Percentiles rank a stretch among this genome's conserved stretches.
Evolutionary conservation across 768 basidiomycete species (phyloP).

Genomic region (Macrolepiota dolichaula): DNA sequence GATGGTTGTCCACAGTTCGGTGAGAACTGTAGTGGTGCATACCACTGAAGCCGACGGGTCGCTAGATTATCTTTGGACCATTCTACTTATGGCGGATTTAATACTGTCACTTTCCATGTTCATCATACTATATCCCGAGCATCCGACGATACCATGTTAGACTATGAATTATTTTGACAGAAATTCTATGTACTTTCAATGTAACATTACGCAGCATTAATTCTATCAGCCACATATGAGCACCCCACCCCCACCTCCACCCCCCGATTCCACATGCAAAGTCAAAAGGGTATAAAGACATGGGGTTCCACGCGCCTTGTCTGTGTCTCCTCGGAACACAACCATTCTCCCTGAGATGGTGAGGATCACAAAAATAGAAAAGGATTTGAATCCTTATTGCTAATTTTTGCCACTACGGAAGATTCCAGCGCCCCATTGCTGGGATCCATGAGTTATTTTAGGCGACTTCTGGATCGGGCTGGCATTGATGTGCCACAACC

Average conservation of each 20-base stretch:
- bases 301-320: neutral
- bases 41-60: constrained; percentile 23
- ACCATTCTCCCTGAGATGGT: neutral
- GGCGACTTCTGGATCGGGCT: neutral
- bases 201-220: constrained; percentile 3
- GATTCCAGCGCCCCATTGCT: neutral
- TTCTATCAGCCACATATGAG: neutral
- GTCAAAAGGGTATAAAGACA: neutral
- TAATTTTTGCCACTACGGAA: neutral
- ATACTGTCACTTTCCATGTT: neutral
- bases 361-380: constrained; percentile 1
- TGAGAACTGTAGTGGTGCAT: constrained; percentile 35
- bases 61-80: neutral
- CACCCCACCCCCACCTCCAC: too few species aligned
- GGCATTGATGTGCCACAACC: neutral
- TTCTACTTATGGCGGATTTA: neutral
- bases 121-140: constrained; percentile 3
- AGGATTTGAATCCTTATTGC: neutral
- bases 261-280: too few species aligned
- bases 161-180: constrained; percentile 1
- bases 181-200: constrained; percentile 1
- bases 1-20: constrained; percentile 43
- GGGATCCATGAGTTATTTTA: constrained; percentile 2
- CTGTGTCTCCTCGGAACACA: neutral
- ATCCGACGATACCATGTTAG: constrained; percentile 9